A percentile compares a stretch with the other conserved stretches of the same genome.
These are phyloP conservation scores for Arthrinium puccinioides DNA, from an alignment of 2,329 filamentous ascomycete species.

Conservation along the genomic window DNA sequence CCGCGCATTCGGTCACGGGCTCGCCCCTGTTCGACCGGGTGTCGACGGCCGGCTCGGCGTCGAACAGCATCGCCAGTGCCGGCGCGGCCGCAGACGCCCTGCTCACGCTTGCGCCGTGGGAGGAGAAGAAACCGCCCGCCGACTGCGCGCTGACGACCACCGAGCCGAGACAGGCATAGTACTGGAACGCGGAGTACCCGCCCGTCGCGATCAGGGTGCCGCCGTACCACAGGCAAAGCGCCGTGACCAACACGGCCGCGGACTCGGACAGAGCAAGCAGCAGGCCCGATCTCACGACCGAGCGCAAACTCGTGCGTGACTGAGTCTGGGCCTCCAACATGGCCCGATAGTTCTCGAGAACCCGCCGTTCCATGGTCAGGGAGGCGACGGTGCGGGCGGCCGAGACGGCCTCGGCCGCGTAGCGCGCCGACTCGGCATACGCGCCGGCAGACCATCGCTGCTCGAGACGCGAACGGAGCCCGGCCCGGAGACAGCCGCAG, in stretches of 20 bases:
- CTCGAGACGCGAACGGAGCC: constrained; percentile 72
- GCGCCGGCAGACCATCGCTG: constrained; percentile 70
- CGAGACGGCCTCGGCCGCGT: too few relatives aligned
- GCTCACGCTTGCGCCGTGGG: too few relatives aligned
- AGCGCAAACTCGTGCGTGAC: too few relatives aligned
- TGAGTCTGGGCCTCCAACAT: too few relatives aligned
- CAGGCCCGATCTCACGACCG: too few relatives aligned
- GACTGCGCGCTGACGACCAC: constrained; percentile 39
- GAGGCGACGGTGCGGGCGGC: too few relatives aligned
- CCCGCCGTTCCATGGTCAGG: neutral
- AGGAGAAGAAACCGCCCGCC: constrained; percentile 32
- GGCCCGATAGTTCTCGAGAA: neutral
- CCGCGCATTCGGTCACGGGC: neutral
- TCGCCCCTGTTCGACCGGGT: neutral
- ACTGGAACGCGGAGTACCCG: constrained; percentile 31
- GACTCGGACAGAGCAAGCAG: too few relatives aligned
- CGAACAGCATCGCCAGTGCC: too few relatives aligned
- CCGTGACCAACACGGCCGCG: constrained; percentile 22
- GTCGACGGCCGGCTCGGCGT: neutral
- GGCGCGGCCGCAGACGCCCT: too few relatives aligned
- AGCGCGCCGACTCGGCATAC: constrained; percentile 56
- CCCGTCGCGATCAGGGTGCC: constrained; percentile 26
- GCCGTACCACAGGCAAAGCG: constrained; percentile 30
- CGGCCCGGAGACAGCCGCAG: constrained; percentile 82
- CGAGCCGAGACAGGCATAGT: constrained; percentile 44